A percentile compares a stretch with the other conserved stretches of the same genome.
These are phyloP conservation scores for Verticillium klebahnii DNA, from an alignment of 2,329 filamentous ascomycete species.

Conservation along the genomic window DNA sequence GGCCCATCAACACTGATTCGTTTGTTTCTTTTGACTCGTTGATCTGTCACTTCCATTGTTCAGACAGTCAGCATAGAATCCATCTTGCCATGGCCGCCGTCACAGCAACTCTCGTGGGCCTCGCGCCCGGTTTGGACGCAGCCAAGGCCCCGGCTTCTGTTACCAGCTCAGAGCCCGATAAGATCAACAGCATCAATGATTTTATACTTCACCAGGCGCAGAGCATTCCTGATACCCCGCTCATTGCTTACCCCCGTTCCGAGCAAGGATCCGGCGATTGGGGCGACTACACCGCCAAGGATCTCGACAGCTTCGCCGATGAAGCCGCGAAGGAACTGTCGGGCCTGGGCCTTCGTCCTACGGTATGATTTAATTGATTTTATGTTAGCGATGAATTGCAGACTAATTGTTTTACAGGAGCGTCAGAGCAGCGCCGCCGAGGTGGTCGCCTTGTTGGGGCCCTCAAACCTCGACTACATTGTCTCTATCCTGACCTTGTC, in stretches of 20 bases:
- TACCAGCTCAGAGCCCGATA: slow-evolving; percentile 1
- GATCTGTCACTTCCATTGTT: neutral
- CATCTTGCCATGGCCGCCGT: slow-evolving; percentile 9
- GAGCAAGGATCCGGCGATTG: slow-evolving; percentile 15
- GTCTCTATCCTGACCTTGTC: slow-evolving; percentile 47
- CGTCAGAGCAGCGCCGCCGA: slow-evolving; percentile 16
- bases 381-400: neutral
- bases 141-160: neutral
- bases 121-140: slow-evolving; percentile 3
- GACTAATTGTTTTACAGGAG: neutral
- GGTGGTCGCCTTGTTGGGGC: slow-evolving; percentile 42
- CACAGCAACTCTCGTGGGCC: slow-evolving; percentile 3
- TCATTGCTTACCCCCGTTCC: slow-evolving; percentile 17
- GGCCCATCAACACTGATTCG: neutral
- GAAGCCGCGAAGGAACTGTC: slow-evolving; percentile 13
- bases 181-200: slow-evolving; percentile 17
- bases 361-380: slow-evolving; percentile 3
- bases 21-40: neutral
- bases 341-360: slow-evolving; percentile 6
- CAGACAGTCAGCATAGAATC: neutral
- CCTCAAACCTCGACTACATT: slow-evolving; percentile 46
- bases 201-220: slow-evolving; percentile 15
- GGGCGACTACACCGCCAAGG: slow-evolving; percentile 17
- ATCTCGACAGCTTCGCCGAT: slow-evolving; percentile 18
- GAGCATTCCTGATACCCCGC: slow-evolving; percentile 15